These are phyloP conservation scores for Pleurotus platypus DNA, from an alignment of 768 basidiomycete species.

Conservation along the genomic window DNA sequence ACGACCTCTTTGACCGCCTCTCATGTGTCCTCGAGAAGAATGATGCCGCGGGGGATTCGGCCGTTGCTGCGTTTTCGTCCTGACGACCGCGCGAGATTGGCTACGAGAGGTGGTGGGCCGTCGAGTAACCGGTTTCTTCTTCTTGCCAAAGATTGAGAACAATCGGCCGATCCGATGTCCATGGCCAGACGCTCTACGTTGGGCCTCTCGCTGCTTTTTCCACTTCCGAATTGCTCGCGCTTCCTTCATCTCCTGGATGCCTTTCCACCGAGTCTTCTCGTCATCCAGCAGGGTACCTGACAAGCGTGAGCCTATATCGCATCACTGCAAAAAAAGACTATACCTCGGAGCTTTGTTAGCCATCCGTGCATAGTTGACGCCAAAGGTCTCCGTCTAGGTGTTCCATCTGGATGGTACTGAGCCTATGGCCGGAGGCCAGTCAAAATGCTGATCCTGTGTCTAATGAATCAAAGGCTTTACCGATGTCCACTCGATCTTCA, in stretches of 20 bases:
- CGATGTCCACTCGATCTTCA: slow-evolving; percentile 55
- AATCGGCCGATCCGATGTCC: slow-evolving; percentile 13
- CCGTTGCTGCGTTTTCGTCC: slow-evolving; percentile 3
- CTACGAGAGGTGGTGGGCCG: neutral
- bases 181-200: slow-evolving; percentile 10
- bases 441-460: slow-evolving; percentile 6
- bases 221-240: slow-evolving; percentile 32
- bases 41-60: neutral
- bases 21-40: neutral
- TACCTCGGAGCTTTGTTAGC: slow-evolving; percentile 56
- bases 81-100: slow-evolving; percentile 6
- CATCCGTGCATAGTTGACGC: slow-evolving; percentile 70
- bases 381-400: slow-evolving; percentile 40
- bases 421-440: neutral
- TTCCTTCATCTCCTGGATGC: slow-evolving; percentile 68
- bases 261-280: slow-evolving; percentile 53
- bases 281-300: slow-evolving; percentile 67
- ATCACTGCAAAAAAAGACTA: neutral
- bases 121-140: slow-evolving; percentile 3
- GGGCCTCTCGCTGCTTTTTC: slow-evolving; percentile 18
- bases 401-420: slow-evolving; percentile 42
- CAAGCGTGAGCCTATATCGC: slow-evolving; percentile 12
- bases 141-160: slow-evolving; percentile 9
- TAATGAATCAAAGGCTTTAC: slow-evolving; percentile 20
- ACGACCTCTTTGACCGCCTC: slow-evolving; percentile 1